phyloP scores from a whole-genome alignment of 495 filamentous ascomycete genomes.

The Neurospora intermedia region DNA sequence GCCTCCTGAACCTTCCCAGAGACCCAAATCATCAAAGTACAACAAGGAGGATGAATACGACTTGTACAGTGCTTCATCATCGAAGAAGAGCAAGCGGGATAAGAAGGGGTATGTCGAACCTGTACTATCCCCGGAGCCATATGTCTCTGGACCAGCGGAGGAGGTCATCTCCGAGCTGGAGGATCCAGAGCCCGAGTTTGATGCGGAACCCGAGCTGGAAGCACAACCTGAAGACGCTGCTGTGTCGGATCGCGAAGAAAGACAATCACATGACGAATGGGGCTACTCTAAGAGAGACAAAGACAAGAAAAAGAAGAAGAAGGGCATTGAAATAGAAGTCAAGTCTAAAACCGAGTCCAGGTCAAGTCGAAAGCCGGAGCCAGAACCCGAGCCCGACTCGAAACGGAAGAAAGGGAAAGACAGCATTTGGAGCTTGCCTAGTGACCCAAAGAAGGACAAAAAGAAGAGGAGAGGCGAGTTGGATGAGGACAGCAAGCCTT shows the following conservation, averaged over 20 bases:
- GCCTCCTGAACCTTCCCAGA: slow-evolving; percentile 1
- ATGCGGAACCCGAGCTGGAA: slow-evolving; percentile 4
- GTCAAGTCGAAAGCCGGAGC: slow-evolving; percentile 3
- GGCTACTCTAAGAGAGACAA: background rate
- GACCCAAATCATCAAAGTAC: background rate
- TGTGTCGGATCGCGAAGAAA: background rate
- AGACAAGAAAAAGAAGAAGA: slow-evolving; percentile 4
- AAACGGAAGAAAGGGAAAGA: slow-evolving; percentile 13
- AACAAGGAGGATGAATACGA: slow-evolving; percentile 4
- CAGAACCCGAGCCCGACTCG: slow-evolving; percentile 18
- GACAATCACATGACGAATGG: background rate
- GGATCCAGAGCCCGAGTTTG: background rate
- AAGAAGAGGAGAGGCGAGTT: slow-evolving; percentile 15
- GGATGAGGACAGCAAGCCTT: slow-evolving; percentile 1
- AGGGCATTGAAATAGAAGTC: background rate
- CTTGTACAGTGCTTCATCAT: slow-evolving; percentile 1
- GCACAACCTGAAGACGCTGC: background rate
- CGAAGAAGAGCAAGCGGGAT: slow-evolving; percentile 10
- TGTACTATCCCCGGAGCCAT: slow-evolving; percentile 2
- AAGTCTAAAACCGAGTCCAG: slow-evolving; percentile 4
- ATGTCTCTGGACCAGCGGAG: background rate
- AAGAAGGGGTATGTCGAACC: slow-evolving; percentile 5
- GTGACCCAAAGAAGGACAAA: slow-evolving; percentile 11
- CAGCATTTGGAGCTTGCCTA: slow-evolving; percentile 10
- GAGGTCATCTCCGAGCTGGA: slow-evolving; percentile 2